phyloP scores from a whole-genome alignment of 257 asterid species.

The Ajuga chamaepitys region DNA sequence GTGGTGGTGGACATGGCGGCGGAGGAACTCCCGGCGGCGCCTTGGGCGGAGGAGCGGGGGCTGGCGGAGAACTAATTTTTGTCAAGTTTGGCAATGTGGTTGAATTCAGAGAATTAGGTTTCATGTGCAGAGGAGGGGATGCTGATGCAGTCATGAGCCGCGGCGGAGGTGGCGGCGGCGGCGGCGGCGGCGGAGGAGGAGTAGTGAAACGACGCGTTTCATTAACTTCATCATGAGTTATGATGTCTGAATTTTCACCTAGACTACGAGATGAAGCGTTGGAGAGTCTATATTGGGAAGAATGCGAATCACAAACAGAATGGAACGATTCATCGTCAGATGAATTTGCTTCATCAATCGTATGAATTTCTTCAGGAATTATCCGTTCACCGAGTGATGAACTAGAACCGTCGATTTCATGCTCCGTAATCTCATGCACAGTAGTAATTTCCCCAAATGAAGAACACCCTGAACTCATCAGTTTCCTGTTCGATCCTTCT shows the following conservation, averaged over 20 bases:
- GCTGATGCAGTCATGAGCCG: neutral
- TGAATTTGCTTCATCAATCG: conserved; percentile 25
- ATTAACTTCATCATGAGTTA: conserved; percentile 19
- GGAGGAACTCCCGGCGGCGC: conserved; percentile 35
- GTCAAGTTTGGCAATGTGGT: conserved; percentile 18
- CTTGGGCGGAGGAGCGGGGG: neutral
- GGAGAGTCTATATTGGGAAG: conserved; percentile 49
- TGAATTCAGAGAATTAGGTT: conserved; percentile 11
- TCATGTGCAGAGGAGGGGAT: conserved; percentile 1
- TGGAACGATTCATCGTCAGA: conserved; percentile 77
- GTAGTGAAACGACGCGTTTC: neutral
- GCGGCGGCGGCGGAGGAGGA: conserved; percentile 5
- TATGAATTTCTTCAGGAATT: conserved; percentile 24
- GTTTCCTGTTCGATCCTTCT: conserved; percentile 21
- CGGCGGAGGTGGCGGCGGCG: conserved; percentile 15
- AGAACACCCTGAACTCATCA: conserved; percentile 18
- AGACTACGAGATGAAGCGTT: conserved; percentile 50
- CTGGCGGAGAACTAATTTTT: neutral
- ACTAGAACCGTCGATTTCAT: conserved; percentile 7
- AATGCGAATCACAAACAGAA: conserved; percentile 54
- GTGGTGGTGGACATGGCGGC: conserved; percentile 61
- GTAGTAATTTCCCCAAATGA: conserved; percentile 38
- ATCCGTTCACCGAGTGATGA: conserved; percentile 25
- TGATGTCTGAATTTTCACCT: conserved; percentile 30
- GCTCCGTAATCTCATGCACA: conserved; percentile 34